Percentiles rank a stretch among this genome's conserved stretches.
Evolutionary conservation across 495 filamentous ascomycete genomes (phyloP).

Genomic region (Xylaria longipes): DNA sequence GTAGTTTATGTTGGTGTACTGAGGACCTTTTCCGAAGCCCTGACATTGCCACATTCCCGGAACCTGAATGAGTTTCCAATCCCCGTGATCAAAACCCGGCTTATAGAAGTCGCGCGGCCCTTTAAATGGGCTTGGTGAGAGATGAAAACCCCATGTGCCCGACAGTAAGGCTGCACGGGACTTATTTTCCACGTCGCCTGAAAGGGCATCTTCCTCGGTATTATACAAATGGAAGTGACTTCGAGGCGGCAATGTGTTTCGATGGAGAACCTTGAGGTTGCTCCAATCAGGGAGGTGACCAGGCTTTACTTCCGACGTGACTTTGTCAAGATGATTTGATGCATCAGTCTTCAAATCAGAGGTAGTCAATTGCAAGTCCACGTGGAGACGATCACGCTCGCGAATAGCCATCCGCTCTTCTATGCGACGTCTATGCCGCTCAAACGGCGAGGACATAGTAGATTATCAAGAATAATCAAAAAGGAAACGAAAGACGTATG

Average conservation of each 20-base stretch:
- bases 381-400: constrained; percentile 27
- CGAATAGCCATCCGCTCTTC: constrained; percentile 5
- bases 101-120: constrained; percentile 53
- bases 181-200: constrained; percentile 34
- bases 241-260: constrained; percentile 67
- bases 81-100: constrained; percentile 36
- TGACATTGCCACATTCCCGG: constrained; percentile 77
- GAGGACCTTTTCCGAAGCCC: constrained; percentile 65
- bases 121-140: constrained; percentile 55
- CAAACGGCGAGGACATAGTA: constrained; percentile 27
- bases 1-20: constrained; percentile 70
- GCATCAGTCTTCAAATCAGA: background rate
- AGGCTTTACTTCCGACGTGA: constrained; percentile 31
- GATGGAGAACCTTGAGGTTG: constrained; percentile 65
- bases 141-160: constrained; percentile 64
- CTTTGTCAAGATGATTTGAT: background rate
- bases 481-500: background rate
- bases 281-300: constrained; percentile 61
- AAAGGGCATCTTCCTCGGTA: constrained; percentile 40
- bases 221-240: constrained; percentile 63
- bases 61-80: constrained; percentile 66
- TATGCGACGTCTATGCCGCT: background rate
- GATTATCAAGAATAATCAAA: background rate
- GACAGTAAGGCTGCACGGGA: constrained; percentile 56
- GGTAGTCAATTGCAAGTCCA: constrained; percentile 32